Evolutionary conservation across 1,139 yeast genomes (phyloP).

Genomic region (Debaryomycetaceae sp.): DNA sequence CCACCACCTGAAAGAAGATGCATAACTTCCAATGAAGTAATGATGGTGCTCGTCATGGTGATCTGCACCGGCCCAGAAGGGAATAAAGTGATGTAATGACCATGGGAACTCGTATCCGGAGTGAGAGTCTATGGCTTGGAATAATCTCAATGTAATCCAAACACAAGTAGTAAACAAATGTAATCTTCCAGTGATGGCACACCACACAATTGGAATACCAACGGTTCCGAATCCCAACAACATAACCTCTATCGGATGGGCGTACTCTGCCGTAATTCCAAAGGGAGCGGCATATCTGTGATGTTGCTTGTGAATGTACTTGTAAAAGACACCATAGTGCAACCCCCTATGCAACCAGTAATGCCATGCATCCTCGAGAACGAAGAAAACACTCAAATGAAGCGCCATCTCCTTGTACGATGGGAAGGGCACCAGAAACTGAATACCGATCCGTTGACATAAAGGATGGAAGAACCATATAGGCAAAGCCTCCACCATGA

Average conservation of each 20-base stretch:
- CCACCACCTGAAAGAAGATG: conserved; percentile 94
- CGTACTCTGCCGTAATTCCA: conserved; percentile 94
- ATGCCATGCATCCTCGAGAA: conserved; percentile 93
- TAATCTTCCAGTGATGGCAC: conserved; percentile 44
- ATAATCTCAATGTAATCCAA: conserved; percentile 86
- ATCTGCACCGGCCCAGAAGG: conserved; percentile 98
- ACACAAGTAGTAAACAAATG: conserved; percentile 80
- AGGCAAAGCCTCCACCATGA: conserved; percentile 89
- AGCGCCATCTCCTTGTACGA: conserved; percentile 48
- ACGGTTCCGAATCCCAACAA: conserved; percentile 91
- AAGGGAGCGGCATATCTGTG: conserved; percentile 97
- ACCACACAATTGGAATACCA: conserved; percentile 76
- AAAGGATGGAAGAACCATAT: conserved; percentile 95
- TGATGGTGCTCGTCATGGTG: conserved; percentile 97
- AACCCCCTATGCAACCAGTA: conserved; percentile 89
- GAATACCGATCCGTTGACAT: conserved; percentile 72
- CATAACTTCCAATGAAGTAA: conserved; percentile 88
- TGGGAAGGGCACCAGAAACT: conserved; percentile 83
- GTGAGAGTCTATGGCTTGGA: conserved; percentile 95
- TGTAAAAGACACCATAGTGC: conserved; percentile 83
- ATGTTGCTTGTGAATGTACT: conserved; percentile 91
- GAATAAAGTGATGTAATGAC: conserved; percentile 86
- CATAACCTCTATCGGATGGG: conserved; percentile 91
- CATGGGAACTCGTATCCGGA: conserved; percentile 97
- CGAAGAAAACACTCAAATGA: conserved; percentile 74